A percentile compares a stretch with the other conserved stretches of the same genome.
Conservation (phyloP, 306 rosid species). For the Chamaecrista fasciculata region DNA sequence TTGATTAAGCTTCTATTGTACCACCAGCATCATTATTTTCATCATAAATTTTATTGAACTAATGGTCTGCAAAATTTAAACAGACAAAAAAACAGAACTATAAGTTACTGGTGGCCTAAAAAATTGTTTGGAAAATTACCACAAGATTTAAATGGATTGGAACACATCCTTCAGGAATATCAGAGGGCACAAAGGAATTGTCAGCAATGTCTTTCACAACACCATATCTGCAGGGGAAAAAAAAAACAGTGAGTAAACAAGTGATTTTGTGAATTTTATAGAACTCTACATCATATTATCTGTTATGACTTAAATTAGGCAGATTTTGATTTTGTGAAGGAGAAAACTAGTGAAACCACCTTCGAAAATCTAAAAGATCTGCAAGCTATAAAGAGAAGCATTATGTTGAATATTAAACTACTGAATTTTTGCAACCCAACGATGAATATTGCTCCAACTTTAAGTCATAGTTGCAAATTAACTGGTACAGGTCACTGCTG, state of each 20-base stretch:
- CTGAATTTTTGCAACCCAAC: not conserved
- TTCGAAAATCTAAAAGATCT: not conserved
- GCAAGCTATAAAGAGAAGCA: not conserved
- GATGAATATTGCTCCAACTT: not conserved
- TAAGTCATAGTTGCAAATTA: not conserved
- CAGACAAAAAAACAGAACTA: too few species aligned
- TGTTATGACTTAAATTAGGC: not conserved
- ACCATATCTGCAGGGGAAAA: slow-evolving; percentile 59
- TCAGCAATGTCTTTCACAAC: slow-evolving; percentile 46
- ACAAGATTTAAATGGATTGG: slow-evolving; percentile 90
- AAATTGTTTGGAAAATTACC: slow-evolving; percentile 43
- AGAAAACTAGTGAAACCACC: not conserved
- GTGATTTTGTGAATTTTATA: too few species aligned
- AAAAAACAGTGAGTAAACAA: slow-evolving; percentile 7
- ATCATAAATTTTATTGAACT: not conserved
- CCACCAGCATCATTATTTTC: not conserved
- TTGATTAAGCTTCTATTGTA: not conserved
- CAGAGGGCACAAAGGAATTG: slow-evolving; percentile 41
- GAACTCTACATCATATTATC: not conserved
- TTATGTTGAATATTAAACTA: not conserved
- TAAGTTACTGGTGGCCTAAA: not conserved
- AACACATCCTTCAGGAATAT: slow-evolving; percentile 65
- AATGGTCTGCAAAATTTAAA: not conserved
- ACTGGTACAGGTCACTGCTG: not conserved
- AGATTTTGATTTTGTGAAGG: not conserved